phyloP scores from a whole-genome alignment of 306 rosid species.

The Pterocarpus santalinus region DNA sequence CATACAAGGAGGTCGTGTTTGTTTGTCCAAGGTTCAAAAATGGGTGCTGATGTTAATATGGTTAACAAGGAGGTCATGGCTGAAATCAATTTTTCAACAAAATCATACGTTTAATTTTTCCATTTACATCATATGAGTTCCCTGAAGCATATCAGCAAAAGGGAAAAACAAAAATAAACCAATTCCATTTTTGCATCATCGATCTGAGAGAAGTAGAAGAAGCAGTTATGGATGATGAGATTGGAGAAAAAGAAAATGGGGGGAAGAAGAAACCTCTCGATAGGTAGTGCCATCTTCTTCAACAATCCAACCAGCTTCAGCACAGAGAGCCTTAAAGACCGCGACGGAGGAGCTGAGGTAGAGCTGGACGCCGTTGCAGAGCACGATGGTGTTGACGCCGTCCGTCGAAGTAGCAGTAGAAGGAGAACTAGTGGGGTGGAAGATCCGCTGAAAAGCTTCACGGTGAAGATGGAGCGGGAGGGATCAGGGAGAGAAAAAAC shows the following conservation, averaged over 20 bases:
- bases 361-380: too few species aligned
- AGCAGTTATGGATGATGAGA: not conserved
- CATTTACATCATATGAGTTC: not conserved
- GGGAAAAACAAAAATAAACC: not conserved
- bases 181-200: not conserved
- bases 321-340: slow-evolving; percentile 89
- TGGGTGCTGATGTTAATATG: not conserved
- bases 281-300: slow-evolving; percentile 96
- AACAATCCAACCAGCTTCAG: slow-evolving; percentile 95
- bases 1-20: not conserved
- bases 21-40: not conserved
- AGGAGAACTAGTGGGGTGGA: too few species aligned
- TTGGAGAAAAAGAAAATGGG: not conserved
- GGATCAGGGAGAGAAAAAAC: too few species aligned
- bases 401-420: too few species aligned
- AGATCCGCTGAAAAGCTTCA: too few species aligned
- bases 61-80: not conserved
- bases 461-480: too few species aligned
- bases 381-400: too few species aligned
- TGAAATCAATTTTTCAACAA: too few species aligned
- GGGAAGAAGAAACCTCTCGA: slow-evolving; percentile 60
- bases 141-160: not conserved
- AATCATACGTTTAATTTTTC: not conserved
- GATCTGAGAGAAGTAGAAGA: slow-evolving; percentile 7
- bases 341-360: slow-evolving; percentile 42